Base-by-base conservation (phyloP, 352 stramenopile genomes). In the Paralagenidium karlingii region DNA sequence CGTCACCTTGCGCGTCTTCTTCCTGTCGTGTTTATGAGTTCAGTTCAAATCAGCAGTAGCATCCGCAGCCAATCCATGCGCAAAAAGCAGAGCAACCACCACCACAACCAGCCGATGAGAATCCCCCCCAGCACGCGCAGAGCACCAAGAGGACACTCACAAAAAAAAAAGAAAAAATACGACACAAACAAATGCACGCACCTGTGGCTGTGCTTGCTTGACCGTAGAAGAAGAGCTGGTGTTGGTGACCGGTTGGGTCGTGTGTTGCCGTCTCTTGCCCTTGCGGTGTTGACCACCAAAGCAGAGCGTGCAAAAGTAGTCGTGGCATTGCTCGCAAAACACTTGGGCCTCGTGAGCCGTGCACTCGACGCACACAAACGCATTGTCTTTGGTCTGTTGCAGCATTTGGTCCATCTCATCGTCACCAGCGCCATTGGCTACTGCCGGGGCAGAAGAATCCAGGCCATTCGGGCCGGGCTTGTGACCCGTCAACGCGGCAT, bases 281-380 rank as follows among this genome's bases (percentile, higher is more conserved):
- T 90, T 90, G 51, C 79, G 79, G 46, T 93, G 79, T 57, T 93
- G 79, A 3, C 71, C 75, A 24, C 64, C 67, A 28, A 59, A 89
- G 59, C 79, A 93, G 6, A 93, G 52, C 40, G 81, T 69, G 34
- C 79, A 93, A 42, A 88, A 93, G 50, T 89, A 86, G 57, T 93
- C 77, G 50, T 87, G 68, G 45, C 80, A 93, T 51, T 90, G 74
- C 58, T 90, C 80, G 44, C 80, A 93, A 40, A 84, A 87, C 30
- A 86, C 51, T 32, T 84, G 68, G 24, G 70, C 67, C 25, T 67
- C 65, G 47, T 84, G 66, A 13, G 59, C 71, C 20, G 56, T 43
- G 34, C 76, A 87, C 58, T 87, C 76, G 43, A 86, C 60, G 44
- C 73, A 86, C 49, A 61, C 34, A 43, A 85, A 71, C 41, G 60